Base-by-base conservation (phyloP, 2,329 filamentous ascomycete genomes). In the Metarhizium anisopliae region DNA sequence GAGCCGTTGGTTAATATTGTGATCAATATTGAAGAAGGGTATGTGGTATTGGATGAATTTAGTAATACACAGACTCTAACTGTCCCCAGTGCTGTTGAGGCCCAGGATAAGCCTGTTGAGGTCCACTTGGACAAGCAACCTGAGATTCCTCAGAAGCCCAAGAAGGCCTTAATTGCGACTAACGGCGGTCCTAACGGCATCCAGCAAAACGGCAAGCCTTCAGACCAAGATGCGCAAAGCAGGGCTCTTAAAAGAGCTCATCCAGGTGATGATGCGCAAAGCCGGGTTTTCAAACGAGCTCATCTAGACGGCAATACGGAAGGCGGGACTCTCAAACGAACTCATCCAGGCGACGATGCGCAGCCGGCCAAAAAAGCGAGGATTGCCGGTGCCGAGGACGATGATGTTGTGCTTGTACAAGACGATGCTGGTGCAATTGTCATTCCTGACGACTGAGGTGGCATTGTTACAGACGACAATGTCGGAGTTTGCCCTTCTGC, bases 1-100 rank as follows among this genome's bases (percentile, higher is more conserved):
- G 77, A 83, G 51, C 80, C 87, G 0, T 85, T 88, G 58, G 86
- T 96, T 55, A 93, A 96, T 60, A 78, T 97, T 2, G 80, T 93
- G 53, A 75, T 96, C 14, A 80, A 83, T 60, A 77, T 90, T 54
- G 78, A 84, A 62, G 79, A 84, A 68, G 74, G 78, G 81, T 86
- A 76, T 54, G 80, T 71, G 10, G 18, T 30, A 16, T 25, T 20
- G n/a, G 18, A 1, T 18, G 30, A 35, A 30, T 49, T 36, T 36
- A 49, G 14, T 36, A 38, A 13, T 6, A 18, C 11, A 42, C 11
- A 18, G 55, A 52, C 11, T 25, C 51, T 50, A 57, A 55, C 69
- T 74, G 62, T 70, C 63, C 35, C 59, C n/a, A 43, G 52, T n/a
- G 55, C 81, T 77, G 42, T 68, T 10, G 72, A 72, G 30, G 67